Evolutionary conservation across 139 green algal genomes (phyloP).

Genomic region (Chlorella sorokiniana): DNA sequence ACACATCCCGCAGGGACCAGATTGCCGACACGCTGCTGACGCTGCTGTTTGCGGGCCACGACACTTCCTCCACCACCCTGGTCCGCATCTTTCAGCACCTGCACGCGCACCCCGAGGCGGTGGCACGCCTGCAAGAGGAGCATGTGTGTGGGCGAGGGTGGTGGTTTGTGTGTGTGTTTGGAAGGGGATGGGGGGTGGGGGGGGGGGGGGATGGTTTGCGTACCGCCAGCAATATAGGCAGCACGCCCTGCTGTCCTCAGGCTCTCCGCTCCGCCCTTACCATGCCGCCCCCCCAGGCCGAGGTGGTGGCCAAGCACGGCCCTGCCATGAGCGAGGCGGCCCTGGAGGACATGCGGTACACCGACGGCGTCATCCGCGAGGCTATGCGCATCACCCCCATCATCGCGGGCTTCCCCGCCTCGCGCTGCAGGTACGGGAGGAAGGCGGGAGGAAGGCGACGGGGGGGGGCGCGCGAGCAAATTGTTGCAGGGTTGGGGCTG

Average conservation of each 20-base stretch:
- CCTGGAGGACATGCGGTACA: constrained; percentile 33
- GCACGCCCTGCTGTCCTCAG: not conserved
- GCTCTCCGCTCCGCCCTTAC: not conserved
- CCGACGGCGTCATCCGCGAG: constrained; percentile 14
- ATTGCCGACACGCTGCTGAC: constrained; percentile 91
- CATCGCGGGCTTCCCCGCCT: constrained; percentile 16
- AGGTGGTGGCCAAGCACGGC: constrained; percentile 32
- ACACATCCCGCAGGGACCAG: not conserved
- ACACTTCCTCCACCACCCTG: constrained; percentile 86
- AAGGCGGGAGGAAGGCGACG: too few species aligned
- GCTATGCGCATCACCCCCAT: constrained; percentile 19
- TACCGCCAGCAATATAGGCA: too few species aligned
- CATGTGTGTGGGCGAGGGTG: not conserved
- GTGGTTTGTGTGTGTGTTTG: too few species aligned
- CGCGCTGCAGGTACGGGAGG: constrained; percentile 9
- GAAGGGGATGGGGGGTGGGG: too few species aligned
- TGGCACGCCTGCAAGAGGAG: constrained; percentile 9
- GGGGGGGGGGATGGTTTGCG: too few species aligned
- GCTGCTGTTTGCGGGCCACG: constrained; percentile 78
- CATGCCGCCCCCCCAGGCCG: not conserved
- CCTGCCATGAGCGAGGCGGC: constrained; percentile 7
- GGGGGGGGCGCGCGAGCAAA: not conserved
- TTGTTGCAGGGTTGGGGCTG: not conserved
- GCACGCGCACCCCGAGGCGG: constrained; percentile 4
- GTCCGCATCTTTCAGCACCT: constrained; percentile 11